phyloP scores from a whole-genome alignment of 139 green algal species.

The Volvox reticuliferus region DNA sequence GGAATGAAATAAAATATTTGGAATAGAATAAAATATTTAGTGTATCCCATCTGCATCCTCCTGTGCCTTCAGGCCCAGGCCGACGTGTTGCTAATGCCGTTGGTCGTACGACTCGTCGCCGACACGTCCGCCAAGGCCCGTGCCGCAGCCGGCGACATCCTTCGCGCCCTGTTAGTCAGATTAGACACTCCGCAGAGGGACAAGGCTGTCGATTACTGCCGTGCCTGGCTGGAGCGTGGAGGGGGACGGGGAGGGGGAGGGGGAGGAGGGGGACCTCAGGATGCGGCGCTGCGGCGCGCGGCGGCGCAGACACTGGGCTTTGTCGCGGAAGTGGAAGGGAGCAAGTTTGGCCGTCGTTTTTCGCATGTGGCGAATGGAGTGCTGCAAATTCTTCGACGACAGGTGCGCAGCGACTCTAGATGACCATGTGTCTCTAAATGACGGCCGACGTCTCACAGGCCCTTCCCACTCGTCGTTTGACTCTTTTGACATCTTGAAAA shows the following conservation, averaged over 20 bases:
- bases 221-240: neutral
- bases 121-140: constrained; percentile 73
- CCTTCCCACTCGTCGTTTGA: too few species aligned
- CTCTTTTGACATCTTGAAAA: too few species aligned
- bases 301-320: constrained; percentile 71
- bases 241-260: neutral
- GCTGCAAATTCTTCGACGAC: constrained; percentile 52
- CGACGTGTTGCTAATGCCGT: constrained; percentile 84
- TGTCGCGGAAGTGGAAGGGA: constrained; percentile 69
- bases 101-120: constrained; percentile 86
- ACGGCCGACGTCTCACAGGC: too few species aligned
- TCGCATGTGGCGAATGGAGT: constrained; percentile 44
- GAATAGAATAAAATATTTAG: too few species aligned
- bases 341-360: constrained; percentile 55
- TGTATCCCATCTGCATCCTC: too few species aligned
- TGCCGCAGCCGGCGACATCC: constrained; percentile 58
- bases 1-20: too few species aligned
- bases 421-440: too few species aligned
- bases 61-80: constrained; percentile 51
- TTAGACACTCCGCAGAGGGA: constrained; percentile 58
- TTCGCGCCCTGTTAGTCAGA: constrained; percentile 73
- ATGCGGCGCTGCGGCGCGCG: constrained; percentile 66
- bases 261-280: neutral
- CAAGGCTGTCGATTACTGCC: constrained; percentile 64
- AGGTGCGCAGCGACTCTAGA: constrained; percentile 31